Evolutionary conservation across 2,329 filamentous ascomycete genomes (phyloP).

Genomic region (Parascedosporium putredinis): DNA sequence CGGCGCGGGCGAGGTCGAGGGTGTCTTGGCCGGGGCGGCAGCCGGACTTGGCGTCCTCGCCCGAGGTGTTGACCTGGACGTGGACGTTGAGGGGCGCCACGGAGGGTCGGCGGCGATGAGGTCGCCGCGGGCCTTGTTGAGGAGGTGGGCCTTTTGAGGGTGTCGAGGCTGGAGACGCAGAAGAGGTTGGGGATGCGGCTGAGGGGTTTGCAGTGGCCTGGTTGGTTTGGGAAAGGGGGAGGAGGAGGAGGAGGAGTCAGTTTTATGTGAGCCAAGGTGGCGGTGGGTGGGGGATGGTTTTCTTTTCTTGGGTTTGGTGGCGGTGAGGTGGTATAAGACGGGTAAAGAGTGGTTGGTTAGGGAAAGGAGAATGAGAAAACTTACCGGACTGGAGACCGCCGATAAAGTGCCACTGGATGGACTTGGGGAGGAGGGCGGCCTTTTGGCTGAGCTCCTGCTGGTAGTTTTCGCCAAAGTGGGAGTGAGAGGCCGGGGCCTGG

Average conservation of each 20-base stretch:
- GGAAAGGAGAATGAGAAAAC: neutral
- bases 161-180: conserved; percentile 86
- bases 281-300: no score
- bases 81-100: conserved; percentile 54
- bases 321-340: no score
- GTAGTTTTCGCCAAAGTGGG: conserved; percentile 96
- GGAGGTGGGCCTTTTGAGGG: conserved; percentile 73
- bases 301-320: no score
- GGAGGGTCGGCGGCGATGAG: conserved; percentile 31
- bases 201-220: conserved; percentile 81
- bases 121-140: conserved; percentile 65
- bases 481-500: conserved; percentile 44
- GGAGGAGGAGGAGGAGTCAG: neutral
- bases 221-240: neutral
- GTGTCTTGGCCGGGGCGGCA: conserved; percentile 56
- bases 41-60: conserved; percentile 77
- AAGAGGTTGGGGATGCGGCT: conserved; percentile 82
- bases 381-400: conserved; percentile 73
- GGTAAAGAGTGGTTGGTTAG: neutral
- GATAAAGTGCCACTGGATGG: conserved; percentile 92
- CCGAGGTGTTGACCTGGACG: conserved; percentile 92
- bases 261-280: no score
- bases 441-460: conserved; percentile 83
- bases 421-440: conserved; percentile 62
- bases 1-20: conserved; percentile 55